Percentiles rank a stretch among this genome's conserved stretches.
phyloP scores from a whole-genome alignment of 2,329 filamentous ascomycete genomes.

The Phialophora verrucosa region DNA sequence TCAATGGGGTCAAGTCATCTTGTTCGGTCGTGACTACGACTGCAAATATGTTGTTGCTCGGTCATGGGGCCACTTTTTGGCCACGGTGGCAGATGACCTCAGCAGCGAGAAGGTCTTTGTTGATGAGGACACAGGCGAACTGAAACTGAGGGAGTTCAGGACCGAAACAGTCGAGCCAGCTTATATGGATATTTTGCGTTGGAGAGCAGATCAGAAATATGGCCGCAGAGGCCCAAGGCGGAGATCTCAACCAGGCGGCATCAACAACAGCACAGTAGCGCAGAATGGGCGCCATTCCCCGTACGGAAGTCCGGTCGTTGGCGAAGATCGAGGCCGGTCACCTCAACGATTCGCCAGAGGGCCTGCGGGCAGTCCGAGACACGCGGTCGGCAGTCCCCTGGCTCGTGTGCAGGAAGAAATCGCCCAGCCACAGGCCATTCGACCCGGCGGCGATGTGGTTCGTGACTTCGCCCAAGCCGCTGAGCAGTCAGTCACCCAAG shows the following conservation, averaged over 20 bases:
- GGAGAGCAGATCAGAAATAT: conserved; percentile 95
- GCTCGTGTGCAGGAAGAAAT: conserved; percentile 55
- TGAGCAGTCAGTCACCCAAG: conserved; percentile 40
- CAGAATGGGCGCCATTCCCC: conserved; percentile 60
- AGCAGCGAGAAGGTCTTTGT: conserved; percentile 88
- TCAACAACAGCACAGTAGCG: conserved; percentile 58
- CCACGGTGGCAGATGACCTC: conserved; percentile 86
- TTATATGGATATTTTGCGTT: conserved; percentile 93
- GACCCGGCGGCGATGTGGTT: conserved; percentile 44
- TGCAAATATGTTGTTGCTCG: conserved; percentile 96
- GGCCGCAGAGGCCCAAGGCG: conserved; percentile 63
- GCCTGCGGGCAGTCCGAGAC: conserved; percentile 53
- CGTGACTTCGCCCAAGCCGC: conserved; percentile 44
- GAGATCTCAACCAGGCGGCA: conserved; percentile 55
- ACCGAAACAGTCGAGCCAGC: conserved; percentile 84
- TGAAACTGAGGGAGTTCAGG: conserved; percentile 93
- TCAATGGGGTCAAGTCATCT: conserved; percentile 94
- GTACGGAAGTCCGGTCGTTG: conserved; percentile 51
- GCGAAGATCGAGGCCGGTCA: conserved; percentile 56
- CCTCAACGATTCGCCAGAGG: conserved; percentile 55
- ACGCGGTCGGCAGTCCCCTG: conserved; percentile 52
- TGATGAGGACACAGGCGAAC: conserved; percentile 87
- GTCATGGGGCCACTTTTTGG: conserved; percentile 88
- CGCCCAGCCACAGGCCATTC: conserved; percentile 42
- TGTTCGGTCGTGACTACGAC: conserved; percentile 97